Base-by-base conservation (phyloP, 768 basidiomycete genomes). In the Tephrocybe sp. region DNA sequence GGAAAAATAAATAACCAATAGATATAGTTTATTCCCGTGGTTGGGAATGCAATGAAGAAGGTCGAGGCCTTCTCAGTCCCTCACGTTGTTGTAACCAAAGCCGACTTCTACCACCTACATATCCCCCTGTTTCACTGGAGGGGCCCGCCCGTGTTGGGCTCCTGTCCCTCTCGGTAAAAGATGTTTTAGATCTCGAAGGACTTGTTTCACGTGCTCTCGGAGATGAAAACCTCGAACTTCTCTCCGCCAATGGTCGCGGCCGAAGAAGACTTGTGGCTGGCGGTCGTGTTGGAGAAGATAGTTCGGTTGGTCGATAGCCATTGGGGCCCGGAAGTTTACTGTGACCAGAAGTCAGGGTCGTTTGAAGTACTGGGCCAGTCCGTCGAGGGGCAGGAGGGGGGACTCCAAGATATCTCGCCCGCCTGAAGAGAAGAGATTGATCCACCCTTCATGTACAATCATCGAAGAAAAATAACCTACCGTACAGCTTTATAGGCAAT, bases 401-500 rank as follows among this genome's bases (percentile, higher is more conserved):
- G 32, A 93, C 74, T 52, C 86, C 85, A 54, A 93, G 78, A 68
- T 90, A 88, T 60, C 90, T 80, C 34, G 91, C 90, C 21, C 90
- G 90, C 52, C 90, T 93, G 48, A 17, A 51, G 26, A 28, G 3
- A 51, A 50, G 49, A 30, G n/a, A 49, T 57, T 15, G 54, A 25
- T 41, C 47, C 39, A 28, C 57, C 40, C n/a, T 18, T 24, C 18
- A 10, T 40, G 33, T 5, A 14, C 15, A 24, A 56, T 51, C 48
- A 18, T 25, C 18, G 46, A 23, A 1, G 6, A 24, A 24, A 33
- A 8, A 30, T 21, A 45, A 83, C 90, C 74, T 65, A 93, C 91
- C 88, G 88, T 42, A 91, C 84, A 45, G 91, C 89, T 65, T 89
- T 90, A 36, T 86, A 75, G 34, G 86, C 84, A 36, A 85, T 75